Evolutionary conservation across 768 basidiomycete genomes (phyloP).

Genomic region (Mycena filopes): DNA sequence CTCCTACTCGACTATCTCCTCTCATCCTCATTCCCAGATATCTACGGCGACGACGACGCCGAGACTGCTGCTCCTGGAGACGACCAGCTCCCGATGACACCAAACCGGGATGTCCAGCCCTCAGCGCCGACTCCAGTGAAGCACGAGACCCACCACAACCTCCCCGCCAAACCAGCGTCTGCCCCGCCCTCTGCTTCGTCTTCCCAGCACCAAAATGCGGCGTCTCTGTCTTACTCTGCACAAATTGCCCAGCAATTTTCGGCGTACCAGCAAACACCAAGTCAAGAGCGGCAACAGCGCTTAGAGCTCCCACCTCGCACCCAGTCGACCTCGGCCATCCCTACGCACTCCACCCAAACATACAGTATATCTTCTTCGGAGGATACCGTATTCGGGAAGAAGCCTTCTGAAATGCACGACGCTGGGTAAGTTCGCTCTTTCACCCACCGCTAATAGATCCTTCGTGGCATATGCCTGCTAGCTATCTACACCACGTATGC

Average conservation of each 20-base stretch:
- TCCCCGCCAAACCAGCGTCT: constrained; percentile 30
- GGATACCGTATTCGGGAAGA: constrained; percentile 63
- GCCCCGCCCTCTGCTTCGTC: constrained; percentile 30
- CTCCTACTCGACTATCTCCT: not conserved
- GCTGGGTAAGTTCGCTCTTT: constrained; percentile 73
- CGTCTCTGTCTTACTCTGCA: constrained; percentile 65
- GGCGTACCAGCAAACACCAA: constrained; percentile 70
- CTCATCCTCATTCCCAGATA: constrained; percentile 48
- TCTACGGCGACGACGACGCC: constrained; percentile 65
- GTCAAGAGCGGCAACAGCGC: constrained; percentile 69
- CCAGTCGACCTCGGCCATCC: constrained; percentile 38
- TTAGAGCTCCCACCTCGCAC: constrained; percentile 39
- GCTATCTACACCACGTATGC: constrained; percentile 47
- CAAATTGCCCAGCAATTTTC: constrained; percentile 76
- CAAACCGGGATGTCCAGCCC: constrained; percentile 30
- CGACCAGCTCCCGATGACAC: constrained; percentile 36
- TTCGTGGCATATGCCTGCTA: constrained; percentile 39
- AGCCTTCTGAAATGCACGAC: constrained; percentile 82
- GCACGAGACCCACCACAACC: constrained; percentile 28
- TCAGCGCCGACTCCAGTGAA: constrained; percentile 12
- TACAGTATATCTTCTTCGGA: constrained; percentile 33
- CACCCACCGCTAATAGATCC: constrained; percentile 28
- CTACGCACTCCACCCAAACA: constrained; percentile 43
- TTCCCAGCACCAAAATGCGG: constrained; percentile 32
- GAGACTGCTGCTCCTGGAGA: constrained; percentile 47